Conservation (phyloP, 306 rosid genomes). For the Cyclanthera cordifolia region DNA sequence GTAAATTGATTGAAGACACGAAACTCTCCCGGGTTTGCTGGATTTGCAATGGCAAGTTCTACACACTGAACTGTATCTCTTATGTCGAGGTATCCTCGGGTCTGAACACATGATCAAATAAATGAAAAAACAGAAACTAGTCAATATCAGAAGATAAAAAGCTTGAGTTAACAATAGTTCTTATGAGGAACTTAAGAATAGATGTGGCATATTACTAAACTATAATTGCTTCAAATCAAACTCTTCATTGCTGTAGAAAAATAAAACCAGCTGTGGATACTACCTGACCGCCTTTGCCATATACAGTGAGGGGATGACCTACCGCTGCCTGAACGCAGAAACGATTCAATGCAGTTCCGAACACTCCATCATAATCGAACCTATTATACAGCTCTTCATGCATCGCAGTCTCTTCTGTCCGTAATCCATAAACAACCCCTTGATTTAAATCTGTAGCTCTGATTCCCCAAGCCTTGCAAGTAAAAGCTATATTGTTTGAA, state of each 20-base stretch:
- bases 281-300: slow-evolving; percentile 99
- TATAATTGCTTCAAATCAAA: background rate
- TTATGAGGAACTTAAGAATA: background rate
- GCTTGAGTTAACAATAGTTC: background rate
- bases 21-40: slow-evolving; percentile 74
- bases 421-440: slow-evolving; percentile 89
- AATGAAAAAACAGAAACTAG: slow-evolving; percentile 2
- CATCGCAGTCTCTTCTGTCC: slow-evolving; percentile 74
- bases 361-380: slow-evolving; percentile 84
- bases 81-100: slow-evolving; percentile 91
- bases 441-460: slow-evolving; percentile 93
- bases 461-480: slow-evolving; percentile 99
- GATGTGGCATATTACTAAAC: background rate
- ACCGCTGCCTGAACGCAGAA: slow-evolving; percentile 98
- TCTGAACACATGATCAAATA: slow-evolving; percentile 35
- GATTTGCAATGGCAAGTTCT: slow-evolving; percentile 89
- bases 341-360: slow-evolving; percentile 92
- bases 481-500: slow-evolving; percentile 88
- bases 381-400: slow-evolving; percentile 74
- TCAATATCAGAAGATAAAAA: background rate
- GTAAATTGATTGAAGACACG: slow-evolving; percentile 91
- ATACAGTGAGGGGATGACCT: slow-evolving; percentile 90
- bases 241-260: background rate
- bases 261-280: slow-evolving; percentile 7
- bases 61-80: slow-evolving; percentile 93